These are phyloP conservation scores for Chrysanthemum lavandulifolium DNA, from an alignment of 129 eudicot species.

Conservation along the genomic window DNA sequence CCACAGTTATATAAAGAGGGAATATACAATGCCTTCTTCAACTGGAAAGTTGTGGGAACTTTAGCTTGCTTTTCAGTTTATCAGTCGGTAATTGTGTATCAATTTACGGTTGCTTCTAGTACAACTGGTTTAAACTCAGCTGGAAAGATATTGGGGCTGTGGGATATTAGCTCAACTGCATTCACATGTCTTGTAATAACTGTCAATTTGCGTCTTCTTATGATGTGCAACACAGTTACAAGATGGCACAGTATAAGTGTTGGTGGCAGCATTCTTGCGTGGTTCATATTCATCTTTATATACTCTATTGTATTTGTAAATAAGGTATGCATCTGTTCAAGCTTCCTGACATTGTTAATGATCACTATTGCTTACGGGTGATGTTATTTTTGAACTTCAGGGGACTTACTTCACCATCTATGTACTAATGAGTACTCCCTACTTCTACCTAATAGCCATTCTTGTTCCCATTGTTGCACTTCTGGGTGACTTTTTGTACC, in stretches of 20 bases:
- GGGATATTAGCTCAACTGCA: slow-evolving; percentile 94
- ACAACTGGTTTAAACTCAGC: slow-evolving; percentile 60
- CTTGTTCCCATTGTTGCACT: slow-evolving; percentile 89
- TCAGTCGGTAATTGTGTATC: slow-evolving; percentile 80
- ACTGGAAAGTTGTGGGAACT: slow-evolving; percentile 79
- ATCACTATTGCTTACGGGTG: not conserved
- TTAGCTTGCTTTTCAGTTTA: slow-evolving; percentile 85
- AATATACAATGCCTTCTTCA: slow-evolving; percentile 68
- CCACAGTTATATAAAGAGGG: slow-evolving; percentile 94
- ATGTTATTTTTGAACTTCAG: slow-evolving; percentile 41
- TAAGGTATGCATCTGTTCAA: slow-evolving; percentile 40
- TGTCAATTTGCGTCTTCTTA: slow-evolving; percentile 86
- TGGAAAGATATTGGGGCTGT: slow-evolving; percentile 86
- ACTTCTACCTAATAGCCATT: slow-evolving; percentile 65
- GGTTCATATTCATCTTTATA: slow-evolving; percentile 82
- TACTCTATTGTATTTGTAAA: slow-evolving; percentile 66
- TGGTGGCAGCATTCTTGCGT: slow-evolving; percentile 77
- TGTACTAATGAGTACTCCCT: slow-evolving; percentile 69
- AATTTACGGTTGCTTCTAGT: slow-evolving; percentile 66
- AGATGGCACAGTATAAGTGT: slow-evolving; percentile 93
- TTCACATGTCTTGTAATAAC: slow-evolving; percentile 86
- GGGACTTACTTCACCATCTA: slow-evolving; percentile 61
- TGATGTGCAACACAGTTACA: slow-evolving; percentile 90
- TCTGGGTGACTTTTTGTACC: slow-evolving; percentile 66
- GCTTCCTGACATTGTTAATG: not conserved